Percentiles rank a stretch among this genome's conserved stretches.
Evolutionary conservation across 2,329 filamentous ascomycete genomes (phyloP).

Genomic region (Epichloe uncinata): DNA sequence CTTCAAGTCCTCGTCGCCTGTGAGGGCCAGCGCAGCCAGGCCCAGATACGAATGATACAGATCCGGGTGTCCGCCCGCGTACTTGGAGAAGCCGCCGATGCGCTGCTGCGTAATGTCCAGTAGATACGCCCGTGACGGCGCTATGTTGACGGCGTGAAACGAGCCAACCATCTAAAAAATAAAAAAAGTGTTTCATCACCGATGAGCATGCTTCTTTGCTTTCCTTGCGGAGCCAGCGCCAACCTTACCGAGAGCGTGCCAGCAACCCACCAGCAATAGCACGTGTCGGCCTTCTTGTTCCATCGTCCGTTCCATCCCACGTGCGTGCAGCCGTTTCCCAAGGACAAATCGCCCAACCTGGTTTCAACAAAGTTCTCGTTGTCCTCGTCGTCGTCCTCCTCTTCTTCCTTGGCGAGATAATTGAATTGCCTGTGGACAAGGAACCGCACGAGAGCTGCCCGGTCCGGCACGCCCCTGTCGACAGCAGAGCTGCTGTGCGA

Average conservation of each 20-base stretch:
- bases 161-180: constrained; percentile 42
- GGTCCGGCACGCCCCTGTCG: constrained; percentile 22
- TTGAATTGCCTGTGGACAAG: constrained; percentile 51
- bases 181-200: not conserved
- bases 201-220: not conserved
- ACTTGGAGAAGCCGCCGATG: constrained; percentile 73
- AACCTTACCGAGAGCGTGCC: constrained; percentile 40
- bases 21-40: constrained; percentile 62
- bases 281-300: constrained; percentile 90
- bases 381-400: constrained; percentile 30
- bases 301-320: constrained; percentile 80
- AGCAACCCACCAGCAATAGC: constrained; percentile 87
- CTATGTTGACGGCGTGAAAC: constrained; percentile 41
- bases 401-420: constrained; percentile 37
- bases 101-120: constrained; percentile 76
- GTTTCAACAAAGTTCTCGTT: constrained; percentile 25
- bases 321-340: constrained; percentile 25
- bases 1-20: constrained; percentile 57
- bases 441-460: constrained; percentile 32
- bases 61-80: constrained; percentile 54
- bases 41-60: constrained; percentile 86
- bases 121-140: constrained; percentile 60
- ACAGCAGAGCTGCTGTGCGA: constrained; percentile 13
- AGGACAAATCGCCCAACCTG: constrained; percentile 21
- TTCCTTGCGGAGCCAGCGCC: not conserved